Evolutionary conservation across 345 rosid genomes (phyloP).

Genomic region (Pistacia atlantica): DNA sequence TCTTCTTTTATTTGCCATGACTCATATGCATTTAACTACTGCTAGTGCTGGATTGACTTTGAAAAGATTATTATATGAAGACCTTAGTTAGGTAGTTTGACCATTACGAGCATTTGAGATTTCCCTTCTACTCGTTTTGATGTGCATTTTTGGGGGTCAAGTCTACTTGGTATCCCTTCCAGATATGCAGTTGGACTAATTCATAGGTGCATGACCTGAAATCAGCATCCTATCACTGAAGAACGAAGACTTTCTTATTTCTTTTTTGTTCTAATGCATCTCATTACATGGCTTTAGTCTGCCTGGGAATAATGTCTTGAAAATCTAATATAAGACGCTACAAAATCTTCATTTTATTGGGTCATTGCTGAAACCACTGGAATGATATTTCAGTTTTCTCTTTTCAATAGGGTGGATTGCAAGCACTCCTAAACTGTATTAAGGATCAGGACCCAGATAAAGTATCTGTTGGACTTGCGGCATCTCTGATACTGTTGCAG

Average conservation of each 20-base stretch:
- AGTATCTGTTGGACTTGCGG: slow-evolving; percentile 83
- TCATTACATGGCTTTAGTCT: background rate
- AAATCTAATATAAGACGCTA: background rate
- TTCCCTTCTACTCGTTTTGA: background rate
- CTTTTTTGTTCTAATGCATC: background rate
- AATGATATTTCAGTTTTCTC: slow-evolving; percentile 16
- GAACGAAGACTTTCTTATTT: background rate
- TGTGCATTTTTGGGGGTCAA: background rate
- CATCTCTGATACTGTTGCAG: slow-evolving; percentile 84
- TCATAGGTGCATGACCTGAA: slow-evolving; percentile 14
- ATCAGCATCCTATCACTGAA: background rate
- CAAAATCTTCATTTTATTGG: slow-evolving; percentile 13
- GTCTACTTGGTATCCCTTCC: background rate
- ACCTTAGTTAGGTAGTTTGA: background rate
- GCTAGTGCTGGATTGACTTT: background rate
- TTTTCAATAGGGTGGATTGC: slow-evolving; percentile 73
- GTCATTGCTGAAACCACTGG: slow-evolving; percentile 19
- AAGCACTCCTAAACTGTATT: slow-evolving; percentile 64
- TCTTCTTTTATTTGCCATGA: slow-evolving; percentile 5
- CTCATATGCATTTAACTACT: background rate
- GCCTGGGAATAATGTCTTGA: background rate
- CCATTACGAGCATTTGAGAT: background rate
- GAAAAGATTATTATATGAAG: background rate
- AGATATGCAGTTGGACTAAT: background rate
- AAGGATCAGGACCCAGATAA: slow-evolving; percentile 92